Base-by-base conservation (phyloP, 176 grass and related monocot genomes). In the Microstegium vimineum region DNA sequence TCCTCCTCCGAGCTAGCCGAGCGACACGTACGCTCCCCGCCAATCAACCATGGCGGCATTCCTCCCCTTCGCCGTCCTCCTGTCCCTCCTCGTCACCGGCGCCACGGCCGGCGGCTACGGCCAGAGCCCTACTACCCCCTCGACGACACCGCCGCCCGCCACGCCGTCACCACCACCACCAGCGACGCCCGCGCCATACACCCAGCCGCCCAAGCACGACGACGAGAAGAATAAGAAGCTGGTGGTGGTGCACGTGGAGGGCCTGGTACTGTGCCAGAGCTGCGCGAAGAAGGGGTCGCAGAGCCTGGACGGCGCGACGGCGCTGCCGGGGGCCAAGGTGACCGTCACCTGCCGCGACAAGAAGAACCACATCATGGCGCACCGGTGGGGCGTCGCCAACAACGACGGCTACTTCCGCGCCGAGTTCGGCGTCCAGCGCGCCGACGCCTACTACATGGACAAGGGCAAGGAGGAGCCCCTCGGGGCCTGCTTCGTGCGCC, bases 401-500 rank as follows among this genome's bases (percentile, higher is more conserved):
- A 5, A 15, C 32, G 72, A 87, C 1, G 87, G 90, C 47, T 98
- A 95, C 89, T 93, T 91, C 75, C 78, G 74, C 27, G 73, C 79
- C 2, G 65, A 84, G 49, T 84, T 95, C 59, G 70, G 83, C 64
- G 87, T 88, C 3, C 12, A 61, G 26, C 26, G 5, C 27, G 34
- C 54, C 10, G 20, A n/a, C 13, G 43, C 49, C 25, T 91, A 49
- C 85, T 84, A n/a, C n/a, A n/a, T 36, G 33, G 5, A 0, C 11
- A 62, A n/a, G n/a, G n/a, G n/a, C n/a, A n/a, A n/a, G n/a, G n/a
- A 56, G 8, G 47, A 91, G 30, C 93, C 96, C 1, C 9, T 18
- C 13, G 59, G 49, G 73, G 96, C 96, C 5, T 98, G 96, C 86
- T 88, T 74, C 63, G 93, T 74, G 47, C 89, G 93, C 10, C 88